Base-by-base conservation (phyloP, 2,329 filamentous ascomycete genomes). In the Cordyceps javanica region DNA sequence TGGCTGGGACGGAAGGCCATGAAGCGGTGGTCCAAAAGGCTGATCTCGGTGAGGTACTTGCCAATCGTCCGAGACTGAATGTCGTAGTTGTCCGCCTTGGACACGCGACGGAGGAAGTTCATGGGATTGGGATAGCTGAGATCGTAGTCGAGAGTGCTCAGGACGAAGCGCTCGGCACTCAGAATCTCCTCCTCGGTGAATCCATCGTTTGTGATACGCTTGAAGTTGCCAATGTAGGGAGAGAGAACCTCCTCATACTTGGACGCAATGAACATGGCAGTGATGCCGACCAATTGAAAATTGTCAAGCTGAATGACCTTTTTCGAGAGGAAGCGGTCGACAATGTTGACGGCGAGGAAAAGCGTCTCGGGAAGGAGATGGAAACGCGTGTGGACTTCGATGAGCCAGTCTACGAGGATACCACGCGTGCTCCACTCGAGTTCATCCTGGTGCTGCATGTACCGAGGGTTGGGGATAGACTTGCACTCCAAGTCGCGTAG, bases 221-320 rank as follows among this genome's bases (percentile, higher is more conserved):
- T 90, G 80, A 99, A 99, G 81, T 97, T 97, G 72, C 89, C 88
- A 39, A 99, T 92, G 66, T 97, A 93, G 46, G 94, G 94, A 11
- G 94, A 97, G 52, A 99, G 83, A 51, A 99, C 92, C 72, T 99
- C 94, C 75, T 99, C 93, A 71, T 97, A 99, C 78, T 99, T 99
- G 69, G 93, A 95, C 13, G 94, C 94, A 69, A 97, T 96, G 78
- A 97, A 97, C 94, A 99, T 97, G 73, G 93, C 94, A 25, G 94
- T 96, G 68, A 97, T 92, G 68, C 94, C 94, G 59, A 99, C 94
- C 9, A 99, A 83, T 75, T 99, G 94, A 6, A 99, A 86, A 61
- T 92, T 91, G 72, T 97, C 93, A 48, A 99, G 86, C 75, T 96
- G 91, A 46, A 99, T 94, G 32, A 97, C 88, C 79, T 97, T 97